These are phyloP conservation scores for Panaeolus papilionaceus DNA, from an alignment of 768 basidiomycete genomes.

Conservation along the genomic window DNA sequence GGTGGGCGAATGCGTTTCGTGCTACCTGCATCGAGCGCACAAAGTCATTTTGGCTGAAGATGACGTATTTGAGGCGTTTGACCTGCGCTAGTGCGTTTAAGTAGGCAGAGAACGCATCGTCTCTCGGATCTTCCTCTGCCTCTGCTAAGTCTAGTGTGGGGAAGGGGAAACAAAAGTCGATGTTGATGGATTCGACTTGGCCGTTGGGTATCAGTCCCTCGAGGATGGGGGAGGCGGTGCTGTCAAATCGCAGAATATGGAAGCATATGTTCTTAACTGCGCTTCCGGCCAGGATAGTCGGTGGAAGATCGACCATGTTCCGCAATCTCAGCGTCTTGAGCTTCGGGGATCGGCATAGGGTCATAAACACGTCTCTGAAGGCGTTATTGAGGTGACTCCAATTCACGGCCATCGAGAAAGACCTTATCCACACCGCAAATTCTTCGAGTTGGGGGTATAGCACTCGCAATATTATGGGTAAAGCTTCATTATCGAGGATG, in stretches of 20 bases:
- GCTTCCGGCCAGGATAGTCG: conserved; percentile 21
- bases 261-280: conserved; percentile 23
- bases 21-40: conserved; percentile 18
- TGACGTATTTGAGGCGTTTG: conserved; percentile 20
- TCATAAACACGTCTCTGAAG: conserved; percentile 24
- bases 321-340: conserved; percentile 22
- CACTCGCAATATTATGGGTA: conserved; percentile 18
- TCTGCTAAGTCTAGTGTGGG: conserved; percentile 4
- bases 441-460: conserved; percentile 9
- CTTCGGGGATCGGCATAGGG: conserved; percentile 16
- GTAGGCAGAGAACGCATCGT: conserved; percentile 15
- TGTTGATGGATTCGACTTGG: conserved; percentile 24
- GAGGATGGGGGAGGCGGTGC: conserved; percentile 14
- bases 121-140: conserved; percentile 6
- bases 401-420: conserved; percentile 22
- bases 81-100: conserved; percentile 19
- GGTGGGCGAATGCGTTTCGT: conserved; percentile 13
- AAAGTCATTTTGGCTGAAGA: conserved; percentile 23
- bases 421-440: conserved; percentile 17
- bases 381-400: conserved; percentile 22
- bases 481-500: conserved; percentile 23
- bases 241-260: conserved; percentile 22
- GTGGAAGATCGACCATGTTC: conserved; percentile 26
- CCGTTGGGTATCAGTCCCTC: conserved; percentile 17
- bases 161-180: conserved; percentile 27